Evolutionary conservation across 2,329 filamentous ascomycete species (phyloP).

Genomic region (Fusarium acutatum): DNA sequence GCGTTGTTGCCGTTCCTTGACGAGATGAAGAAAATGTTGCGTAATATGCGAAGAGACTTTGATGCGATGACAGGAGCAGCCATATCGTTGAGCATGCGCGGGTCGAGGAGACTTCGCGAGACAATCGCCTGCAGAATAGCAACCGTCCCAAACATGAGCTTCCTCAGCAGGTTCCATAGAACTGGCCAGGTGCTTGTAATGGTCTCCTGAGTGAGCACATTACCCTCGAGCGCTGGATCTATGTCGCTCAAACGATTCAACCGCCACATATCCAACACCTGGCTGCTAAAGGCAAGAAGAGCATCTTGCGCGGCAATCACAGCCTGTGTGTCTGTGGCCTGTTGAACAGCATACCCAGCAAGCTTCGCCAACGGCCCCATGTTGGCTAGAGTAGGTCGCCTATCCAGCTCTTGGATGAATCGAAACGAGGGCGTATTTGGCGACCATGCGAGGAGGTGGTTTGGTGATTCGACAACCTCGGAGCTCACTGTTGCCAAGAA

Average conservation of each 20-base stretch:
- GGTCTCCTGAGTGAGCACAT: conserved; percentile 71
- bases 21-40: conserved; percentile 84
- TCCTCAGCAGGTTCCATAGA: conserved; percentile 79
- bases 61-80: conserved; percentile 71
- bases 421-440: conserved; percentile 66
- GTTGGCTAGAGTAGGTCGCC: conserved; percentile 69
- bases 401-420: conserved; percentile 65
- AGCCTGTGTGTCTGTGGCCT: conserved; percentile 54
- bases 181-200: conserved; percentile 71
- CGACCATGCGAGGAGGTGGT: conserved; percentile 68
- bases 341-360: conserved; percentile 69
- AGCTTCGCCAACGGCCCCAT: conserved; percentile 74
- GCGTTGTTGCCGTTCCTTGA: conserved; percentile 74
- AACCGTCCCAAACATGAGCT: conserved; percentile 78
- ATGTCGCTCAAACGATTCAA: conserved; percentile 77
- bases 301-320: conserved; percentile 66
- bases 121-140: conserved; percentile 79
- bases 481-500: conserved; percentile 76
- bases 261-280: conserved; percentile 76
- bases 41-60: conserved; percentile 76
- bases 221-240: conserved; percentile 72
- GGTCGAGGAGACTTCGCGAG: conserved; percentile 67
- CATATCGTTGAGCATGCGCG: conserved; percentile 52
- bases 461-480: conserved; percentile 65
- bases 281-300: conserved; percentile 72